phyloP scores from a whole-genome alignment of 2,329 filamentous ascomycete species.

The Penicillium sp. region DNA sequence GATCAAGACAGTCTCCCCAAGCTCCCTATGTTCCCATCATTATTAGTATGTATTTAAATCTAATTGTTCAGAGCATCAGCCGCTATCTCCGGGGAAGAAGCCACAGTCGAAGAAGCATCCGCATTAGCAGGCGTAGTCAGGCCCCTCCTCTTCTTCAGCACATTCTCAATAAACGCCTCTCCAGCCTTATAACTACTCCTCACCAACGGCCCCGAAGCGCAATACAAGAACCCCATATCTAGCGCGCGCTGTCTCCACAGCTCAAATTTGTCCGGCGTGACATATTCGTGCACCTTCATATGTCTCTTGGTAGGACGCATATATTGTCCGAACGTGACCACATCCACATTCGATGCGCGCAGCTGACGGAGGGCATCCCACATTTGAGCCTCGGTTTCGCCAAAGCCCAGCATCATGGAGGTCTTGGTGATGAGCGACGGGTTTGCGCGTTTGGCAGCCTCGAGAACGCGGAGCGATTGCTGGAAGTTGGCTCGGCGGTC shows the following conservation, averaged over 20 bases:
- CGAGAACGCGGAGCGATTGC: slow-evolving; percentile 75
- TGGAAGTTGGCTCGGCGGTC: slow-evolving; percentile 86
- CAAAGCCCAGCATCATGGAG: slow-evolving; percentile 91
- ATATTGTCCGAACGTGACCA: slow-evolving; percentile 99
- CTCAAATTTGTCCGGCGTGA: slow-evolving; percentile 88
- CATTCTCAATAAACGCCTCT: slow-evolving; percentile 98
- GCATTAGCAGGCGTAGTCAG: slow-evolving; percentile 15
- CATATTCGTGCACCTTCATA: slow-evolving; percentile 93
- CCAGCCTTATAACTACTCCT: slow-evolving; percentile 96
- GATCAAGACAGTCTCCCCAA: neutral
- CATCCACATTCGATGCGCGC: slow-evolving; percentile 75
- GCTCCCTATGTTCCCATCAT: neutral
- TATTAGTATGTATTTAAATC: neutral
- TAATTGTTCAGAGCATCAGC: neutral
- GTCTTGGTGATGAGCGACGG: slow-evolving; percentile 93
- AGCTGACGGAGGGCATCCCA: slow-evolving; percentile 76
- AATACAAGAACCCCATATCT: slow-evolving; percentile 95
- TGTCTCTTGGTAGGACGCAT: slow-evolving; percentile 98
- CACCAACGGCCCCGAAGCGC: slow-evolving; percentile 87
- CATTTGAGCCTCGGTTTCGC: slow-evolving; percentile 84
- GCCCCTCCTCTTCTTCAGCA: slow-evolving; percentile 70
- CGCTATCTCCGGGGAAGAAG: slow-evolving; percentile 18
- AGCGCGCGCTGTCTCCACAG: slow-evolving; percentile 84
- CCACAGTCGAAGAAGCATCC: slow-evolving; percentile 14
- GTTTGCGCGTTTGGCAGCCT: slow-evolving; percentile 73